Percentiles rank a stretch among this genome's conserved stretches.
phyloP scores from a whole-genome alignment of 768 basidiomycete genomes.

The Hypholoma sublateritium region DNA sequence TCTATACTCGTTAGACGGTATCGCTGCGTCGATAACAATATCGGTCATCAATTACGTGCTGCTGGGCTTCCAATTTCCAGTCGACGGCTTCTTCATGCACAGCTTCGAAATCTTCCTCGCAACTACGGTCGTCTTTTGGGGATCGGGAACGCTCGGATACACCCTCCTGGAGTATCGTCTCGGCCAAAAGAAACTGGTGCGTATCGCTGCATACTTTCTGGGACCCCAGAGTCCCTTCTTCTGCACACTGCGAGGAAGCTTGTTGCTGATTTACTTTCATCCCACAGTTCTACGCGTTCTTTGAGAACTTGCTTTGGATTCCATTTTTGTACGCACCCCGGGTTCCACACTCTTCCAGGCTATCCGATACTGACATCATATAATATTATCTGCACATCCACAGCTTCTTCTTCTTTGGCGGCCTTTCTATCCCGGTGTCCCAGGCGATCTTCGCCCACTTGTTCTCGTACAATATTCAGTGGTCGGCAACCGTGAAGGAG shows the following conservation, averaged over 20 bases:
- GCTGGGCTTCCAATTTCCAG: constrained; percentile 70
- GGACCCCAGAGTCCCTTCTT: background rate
- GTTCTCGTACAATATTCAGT: constrained; percentile 55
- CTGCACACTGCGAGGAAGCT: constrained; percentile 11
- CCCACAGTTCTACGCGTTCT: constrained; percentile 41
- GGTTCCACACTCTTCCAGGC: background rate
- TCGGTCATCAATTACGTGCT: constrained; percentile 72
- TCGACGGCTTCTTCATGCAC: constrained; percentile 78
- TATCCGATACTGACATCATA: background rate
- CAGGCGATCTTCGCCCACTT: constrained; percentile 70
- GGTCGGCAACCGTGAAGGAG: constrained; percentile 72
- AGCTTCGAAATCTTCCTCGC: constrained; percentile 82
- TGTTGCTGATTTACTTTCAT: constrained; percentile 24
- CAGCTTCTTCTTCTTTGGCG: constrained; percentile 81
- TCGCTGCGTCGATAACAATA: constrained; percentile 67
- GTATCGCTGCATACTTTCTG: constrained; percentile 15
- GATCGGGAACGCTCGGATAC: constrained; percentile 70
- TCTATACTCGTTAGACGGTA: constrained; percentile 41
- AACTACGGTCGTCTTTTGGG: constrained; percentile 75
- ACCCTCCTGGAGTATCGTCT: constrained; percentile 73
- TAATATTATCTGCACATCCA: background rate
- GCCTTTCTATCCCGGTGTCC: constrained; percentile 67
- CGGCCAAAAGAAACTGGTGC: constrained; percentile 50
- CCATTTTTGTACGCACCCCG: constrained; percentile 67
- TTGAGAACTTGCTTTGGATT: constrained; percentile 65